phyloP scores from a whole-genome alignment of 768 basidiomycete genomes.

The Collybia sordida region DNA sequence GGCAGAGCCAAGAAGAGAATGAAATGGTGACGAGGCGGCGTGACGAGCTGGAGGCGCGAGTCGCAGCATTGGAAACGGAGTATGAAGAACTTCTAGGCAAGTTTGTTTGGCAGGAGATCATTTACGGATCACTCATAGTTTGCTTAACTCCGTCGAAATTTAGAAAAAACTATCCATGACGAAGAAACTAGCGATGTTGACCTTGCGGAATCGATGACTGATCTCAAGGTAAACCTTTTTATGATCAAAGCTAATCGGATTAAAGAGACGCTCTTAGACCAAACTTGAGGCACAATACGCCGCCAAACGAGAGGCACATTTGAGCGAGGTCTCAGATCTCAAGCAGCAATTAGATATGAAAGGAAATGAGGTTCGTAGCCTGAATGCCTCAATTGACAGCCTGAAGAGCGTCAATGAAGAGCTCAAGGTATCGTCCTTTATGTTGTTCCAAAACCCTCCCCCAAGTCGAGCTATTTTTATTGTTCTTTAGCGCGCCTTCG shows the following conservation, averaged over 20 bases:
- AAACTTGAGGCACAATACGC: constrained; percentile 95
- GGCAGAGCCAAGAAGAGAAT: constrained; percentile 90
- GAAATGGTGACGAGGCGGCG: constrained; percentile 79
- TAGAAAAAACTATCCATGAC: constrained; percentile 91
- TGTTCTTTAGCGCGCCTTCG: constrained; percentile 80
- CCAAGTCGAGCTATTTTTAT: constrained; percentile 13
- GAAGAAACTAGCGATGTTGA: constrained; percentile 86
- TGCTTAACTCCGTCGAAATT: constrained; percentile 8
- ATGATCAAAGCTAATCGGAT: constrained; percentile 11
- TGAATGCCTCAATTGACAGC: constrained; percentile 87
- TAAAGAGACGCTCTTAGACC: constrained; percentile 46
- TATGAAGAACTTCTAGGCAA: constrained; percentile 95
- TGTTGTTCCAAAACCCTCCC: constrained; percentile 2
- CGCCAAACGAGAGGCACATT: constrained; percentile 87
- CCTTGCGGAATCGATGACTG: constrained; percentile 79
- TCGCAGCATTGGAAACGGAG: constrained; percentile 82
- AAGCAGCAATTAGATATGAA: constrained; percentile 89
- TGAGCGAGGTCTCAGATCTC: constrained; percentile 81
- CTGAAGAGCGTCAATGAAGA: constrained; percentile 97
- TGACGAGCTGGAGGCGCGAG: constrained; percentile 84
- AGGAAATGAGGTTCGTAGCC: constrained; percentile 76
- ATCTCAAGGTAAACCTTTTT: constrained; percentile 70
- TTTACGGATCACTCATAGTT: constrained; percentile 12
- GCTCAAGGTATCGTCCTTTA: constrained; percentile 69
- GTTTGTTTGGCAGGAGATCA: constrained; percentile 7